phyloP scores from a whole-genome alignment of 176 grass and related monocot species.

The Rhynchospora pubera region DNA sequence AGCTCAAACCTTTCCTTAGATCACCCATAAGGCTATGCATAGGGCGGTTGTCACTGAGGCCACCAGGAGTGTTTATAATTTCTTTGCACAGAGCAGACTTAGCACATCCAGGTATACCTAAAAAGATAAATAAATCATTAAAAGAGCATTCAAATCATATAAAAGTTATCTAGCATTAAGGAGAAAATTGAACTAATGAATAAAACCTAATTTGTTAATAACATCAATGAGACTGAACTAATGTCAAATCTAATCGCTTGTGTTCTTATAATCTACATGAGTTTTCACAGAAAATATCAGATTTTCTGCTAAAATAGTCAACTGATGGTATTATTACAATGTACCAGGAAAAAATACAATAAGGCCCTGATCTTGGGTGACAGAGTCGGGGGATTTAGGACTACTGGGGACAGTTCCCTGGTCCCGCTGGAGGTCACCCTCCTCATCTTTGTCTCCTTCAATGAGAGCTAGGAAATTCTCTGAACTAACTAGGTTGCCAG shows the following conservation, averaged over 20 bases:
- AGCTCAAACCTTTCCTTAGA: conserved; percentile 74
- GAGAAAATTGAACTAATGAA: background rate
- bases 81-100: conserved; percentile 92
- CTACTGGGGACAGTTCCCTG: conserved; percentile 39
- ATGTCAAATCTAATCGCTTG: too few species aligned
- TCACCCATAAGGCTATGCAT: conserved; percentile 94
- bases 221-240: background rate
- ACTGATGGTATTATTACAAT: background rate
- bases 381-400: conserved; percentile 36
- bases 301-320: background rate
- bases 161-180: background rate
- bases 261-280: background rate
- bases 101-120: conserved; percentile 98
- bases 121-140: conserved; percentile 21
- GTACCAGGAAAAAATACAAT: conserved; percentile 96
- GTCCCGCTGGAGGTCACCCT: conserved; percentile 62
- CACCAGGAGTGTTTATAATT: conserved; percentile 63
- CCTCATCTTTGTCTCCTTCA: conserved; percentile 73
- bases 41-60: conserved; percentile 81
- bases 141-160: background rate
- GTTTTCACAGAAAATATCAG: background rate
- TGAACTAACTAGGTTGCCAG: conserved; percentile 75
- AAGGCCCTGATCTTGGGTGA: conserved; percentile 79
- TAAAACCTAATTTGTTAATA: conserved; percentile 5
- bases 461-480: conserved; percentile 84